Evolutionary conservation across 2,329 filamentous ascomycete species (phyloP).

Genomic region (Golovinomyces cichoracearum): DNA sequence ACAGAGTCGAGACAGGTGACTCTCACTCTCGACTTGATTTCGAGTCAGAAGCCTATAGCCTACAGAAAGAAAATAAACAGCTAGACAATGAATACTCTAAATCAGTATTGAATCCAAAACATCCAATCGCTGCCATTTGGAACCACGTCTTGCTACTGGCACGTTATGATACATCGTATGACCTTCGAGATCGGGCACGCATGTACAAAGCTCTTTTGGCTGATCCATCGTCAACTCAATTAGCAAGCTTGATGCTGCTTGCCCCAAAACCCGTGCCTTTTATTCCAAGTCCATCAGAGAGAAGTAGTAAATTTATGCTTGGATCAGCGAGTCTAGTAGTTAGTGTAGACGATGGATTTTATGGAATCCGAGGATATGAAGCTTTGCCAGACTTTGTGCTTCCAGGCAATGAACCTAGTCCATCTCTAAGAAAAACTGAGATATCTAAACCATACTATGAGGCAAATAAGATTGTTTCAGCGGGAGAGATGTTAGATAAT

Average conservation of each 20-base stretch:
- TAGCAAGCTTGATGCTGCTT: constrained; percentile 70
- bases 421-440: constrained; percentile 39
- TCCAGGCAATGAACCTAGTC: constrained; percentile 54
- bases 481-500: constrained; percentile 37
- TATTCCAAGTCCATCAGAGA: constrained; percentile 67
- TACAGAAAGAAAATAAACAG: constrained; percentile 5
- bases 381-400: constrained; percentile 63
- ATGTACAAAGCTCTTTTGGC: constrained; percentile 66
- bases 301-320: constrained; percentile 47
- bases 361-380: constrained; percentile 56
- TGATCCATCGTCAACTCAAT: constrained; percentile 47
- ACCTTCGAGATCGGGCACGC: constrained; percentile 71
- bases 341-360: constrained; percentile 45
- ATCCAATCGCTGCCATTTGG: constrained; percentile 57
- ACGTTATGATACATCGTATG: constrained; percentile 83
- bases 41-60: constrained; percentile 10
- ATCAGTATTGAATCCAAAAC: constrained; percentile 17
- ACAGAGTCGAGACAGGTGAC: constrained; percentile 26
- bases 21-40: constrained; percentile 10
- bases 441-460: constrained; percentile 17
- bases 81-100: constrained; percentile 5
- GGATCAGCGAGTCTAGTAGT: constrained; percentile 71
- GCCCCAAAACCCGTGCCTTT: constrained; percentile 88
- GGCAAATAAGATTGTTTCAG: constrained; percentile 23
- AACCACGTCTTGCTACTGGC: constrained; percentile 62